A percentile compares a stretch with the other conserved stretches of the same genome.
phyloP scores from a whole-genome alignment of 371 early-diverging fungal genomes.

The Nematocida homosporus region DNA sequence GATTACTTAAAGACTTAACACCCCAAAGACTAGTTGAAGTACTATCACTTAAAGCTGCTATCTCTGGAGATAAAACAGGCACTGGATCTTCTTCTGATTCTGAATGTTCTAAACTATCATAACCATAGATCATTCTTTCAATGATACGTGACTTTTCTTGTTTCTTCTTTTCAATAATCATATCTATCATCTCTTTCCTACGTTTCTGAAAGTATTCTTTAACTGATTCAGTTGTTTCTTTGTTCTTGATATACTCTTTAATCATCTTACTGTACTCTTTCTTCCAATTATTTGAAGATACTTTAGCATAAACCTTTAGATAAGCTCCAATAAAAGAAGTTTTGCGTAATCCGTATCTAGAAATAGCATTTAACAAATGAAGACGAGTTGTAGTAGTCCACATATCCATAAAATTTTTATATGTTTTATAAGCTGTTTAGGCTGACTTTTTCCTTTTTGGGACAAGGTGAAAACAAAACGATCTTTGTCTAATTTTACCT shows the following conservation, averaged over 20 bases:
- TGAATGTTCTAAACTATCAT: slow-evolving; percentile 47
- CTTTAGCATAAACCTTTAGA: slow-evolving; percentile 53
- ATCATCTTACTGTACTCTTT: slow-evolving; percentile 53
- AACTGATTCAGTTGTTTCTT: slow-evolving; percentile 38
- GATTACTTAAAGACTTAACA: slow-evolving; percentile 17
- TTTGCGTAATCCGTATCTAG: slow-evolving; percentile 40
- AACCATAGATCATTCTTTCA: slow-evolving; percentile 57
- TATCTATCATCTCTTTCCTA: slow-evolving; percentile 25
- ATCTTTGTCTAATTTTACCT: too few relatives aligned
- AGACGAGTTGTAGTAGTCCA: slow-evolving; percentile 55
- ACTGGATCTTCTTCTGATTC: slow-evolving; percentile 32
- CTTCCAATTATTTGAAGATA: slow-evolving; percentile 48
- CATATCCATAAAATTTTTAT: slow-evolving; percentile 46
- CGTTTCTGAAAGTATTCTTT: slow-evolving; percentile 46
- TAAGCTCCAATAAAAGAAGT: slow-evolving; percentile 51
- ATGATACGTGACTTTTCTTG: slow-evolving; percentile 48
- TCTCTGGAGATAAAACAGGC: slow-evolving; percentile 11
- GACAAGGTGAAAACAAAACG: background rate
- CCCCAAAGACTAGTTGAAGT: slow-evolving; percentile 10
- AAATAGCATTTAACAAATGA: slow-evolving; percentile 44
- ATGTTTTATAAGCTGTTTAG: background rate
- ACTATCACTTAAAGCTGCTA: slow-evolving; percentile 21
- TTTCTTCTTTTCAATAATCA: slow-evolving; percentile 50
- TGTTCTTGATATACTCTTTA: slow-evolving; percentile 53
- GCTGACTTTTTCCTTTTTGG: background rate